These are phyloP conservation scores for Calonectria multiphialidica DNA, from an alignment of 2,329 filamentous ascomycete species.

Conservation along the genomic window DNA sequence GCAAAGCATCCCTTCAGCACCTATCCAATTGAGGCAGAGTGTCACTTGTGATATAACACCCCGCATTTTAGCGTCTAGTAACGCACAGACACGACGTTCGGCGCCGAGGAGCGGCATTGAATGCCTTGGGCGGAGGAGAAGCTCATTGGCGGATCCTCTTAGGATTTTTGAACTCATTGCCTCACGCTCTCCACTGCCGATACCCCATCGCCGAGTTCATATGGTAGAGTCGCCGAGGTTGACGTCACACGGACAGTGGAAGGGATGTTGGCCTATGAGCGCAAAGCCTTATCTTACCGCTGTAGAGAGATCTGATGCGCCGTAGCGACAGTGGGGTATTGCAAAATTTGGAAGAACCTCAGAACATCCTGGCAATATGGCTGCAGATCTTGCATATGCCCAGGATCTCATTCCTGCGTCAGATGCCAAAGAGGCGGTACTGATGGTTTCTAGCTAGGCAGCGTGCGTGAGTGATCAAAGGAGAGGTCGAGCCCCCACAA, in stretches of 20 bases:
- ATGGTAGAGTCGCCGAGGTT: not conserved
- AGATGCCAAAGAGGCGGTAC: too few species aligned
- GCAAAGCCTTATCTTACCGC: not conserved
- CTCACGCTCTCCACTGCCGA: not conserved
- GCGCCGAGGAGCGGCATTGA: constrained; percentile 21
- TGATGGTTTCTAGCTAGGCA: too few species aligned
- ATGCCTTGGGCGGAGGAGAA: not conserved
- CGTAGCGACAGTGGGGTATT: not conserved
- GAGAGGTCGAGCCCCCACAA: too few species aligned
- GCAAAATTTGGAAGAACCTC: not conserved
- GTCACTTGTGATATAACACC: not conserved
- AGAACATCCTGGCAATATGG: not conserved
- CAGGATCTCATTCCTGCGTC: too few species aligned
- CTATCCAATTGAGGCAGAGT: not conserved
- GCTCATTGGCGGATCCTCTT: not conserved
- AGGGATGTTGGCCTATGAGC: not conserved
- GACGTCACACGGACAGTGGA: not conserved
- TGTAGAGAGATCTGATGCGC: not conserved
- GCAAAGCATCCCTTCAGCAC: not conserved
- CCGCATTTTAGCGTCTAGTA: constrained; percentile 7
- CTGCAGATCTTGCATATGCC: too few species aligned
- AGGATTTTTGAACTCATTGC: not conserved
- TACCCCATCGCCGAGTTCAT: too few species aligned
- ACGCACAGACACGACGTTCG: not conserved
- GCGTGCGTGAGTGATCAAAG: too few species aligned